Evolutionary conservation across 257 asterid genomes (phyloP).

Genomic region (Nicotiana paniculata): DNA sequence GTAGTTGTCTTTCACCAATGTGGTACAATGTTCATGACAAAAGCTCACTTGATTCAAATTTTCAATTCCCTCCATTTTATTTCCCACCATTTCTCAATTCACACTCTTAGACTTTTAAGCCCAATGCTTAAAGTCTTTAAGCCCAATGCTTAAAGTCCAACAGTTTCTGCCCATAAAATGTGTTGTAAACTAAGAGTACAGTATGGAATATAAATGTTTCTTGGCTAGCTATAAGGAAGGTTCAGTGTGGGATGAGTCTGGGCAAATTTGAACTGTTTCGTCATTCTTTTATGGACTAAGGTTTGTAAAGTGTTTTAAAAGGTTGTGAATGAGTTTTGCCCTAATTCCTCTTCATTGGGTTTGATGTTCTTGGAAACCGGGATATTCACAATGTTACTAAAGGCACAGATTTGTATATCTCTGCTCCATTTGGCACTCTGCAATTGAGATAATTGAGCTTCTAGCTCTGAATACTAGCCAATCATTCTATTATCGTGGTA

Average conservation of each 20-base stretch:
- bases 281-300: neutral
- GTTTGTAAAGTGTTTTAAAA: neutral
- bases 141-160: too few relatives aligned
- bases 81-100: too few relatives aligned
- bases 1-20: too few relatives aligned
- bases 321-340: constrained; percentile 1
- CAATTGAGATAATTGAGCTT: neutral
- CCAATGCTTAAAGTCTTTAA: too few relatives aligned
- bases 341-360: neutral
- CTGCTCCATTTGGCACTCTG: neutral
- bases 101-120: too few relatives aligned
- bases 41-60: too few relatives aligned
- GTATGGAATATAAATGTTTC: neutral
- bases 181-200: neutral
- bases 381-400: neutral
- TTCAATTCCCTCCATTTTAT: too few relatives aligned
- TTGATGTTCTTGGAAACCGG: neutral
- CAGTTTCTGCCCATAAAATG: neutral
- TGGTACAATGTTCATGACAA: too few relatives aligned
- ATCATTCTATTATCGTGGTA: neutral
- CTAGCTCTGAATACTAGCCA: neutral
- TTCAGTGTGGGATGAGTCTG: neutral
- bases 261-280: neutral
- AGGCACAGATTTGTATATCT: neutral
- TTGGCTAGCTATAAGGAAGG: neutral